Percentiles rank a stretch among this genome's conserved stretches.
These are phyloP conservation scores for Datura wrightii DNA, from an alignment of 257 asterid genomes.

Conservation along the genomic window DNA sequence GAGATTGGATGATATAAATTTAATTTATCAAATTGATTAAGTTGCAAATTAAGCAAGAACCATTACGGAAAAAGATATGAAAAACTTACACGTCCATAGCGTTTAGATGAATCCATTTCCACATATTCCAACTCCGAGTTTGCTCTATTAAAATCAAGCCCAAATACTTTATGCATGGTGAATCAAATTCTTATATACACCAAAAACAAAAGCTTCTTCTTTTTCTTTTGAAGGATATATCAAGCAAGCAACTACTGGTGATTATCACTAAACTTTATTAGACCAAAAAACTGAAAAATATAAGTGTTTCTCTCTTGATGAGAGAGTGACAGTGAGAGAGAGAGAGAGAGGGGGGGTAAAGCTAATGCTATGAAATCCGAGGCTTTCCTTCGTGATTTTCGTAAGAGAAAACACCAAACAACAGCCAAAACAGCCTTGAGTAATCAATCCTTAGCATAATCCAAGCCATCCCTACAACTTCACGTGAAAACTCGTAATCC, in stretches of 20 bases:
- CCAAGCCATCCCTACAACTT: slow-evolving; percentile 66
- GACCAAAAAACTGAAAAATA: neutral
- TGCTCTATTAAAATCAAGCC: slow-evolving; percentile 44
- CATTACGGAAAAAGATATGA: neutral
- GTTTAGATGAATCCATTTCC: slow-evolving; percentile 76
- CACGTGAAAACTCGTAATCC: slow-evolving; percentile 51
- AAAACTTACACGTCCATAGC: slow-evolving; percentile 84
- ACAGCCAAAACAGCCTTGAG: slow-evolving; percentile 77
- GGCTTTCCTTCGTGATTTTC: slow-evolving; percentile 88
- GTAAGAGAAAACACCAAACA: slow-evolving; percentile 72
- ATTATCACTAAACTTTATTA: slow-evolving; percentile 12
- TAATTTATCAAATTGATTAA: neutral
- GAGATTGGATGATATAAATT: neutral
- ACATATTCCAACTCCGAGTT: slow-evolving; percentile 51
- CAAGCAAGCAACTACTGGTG: neutral
- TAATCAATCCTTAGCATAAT: slow-evolving; percentile 79
- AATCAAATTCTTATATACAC: neutral
- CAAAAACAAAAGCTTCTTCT: neutral
- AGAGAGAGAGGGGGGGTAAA: neutral
- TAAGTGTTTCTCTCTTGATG: neutral
- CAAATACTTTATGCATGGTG: slow-evolving; percentile 55
- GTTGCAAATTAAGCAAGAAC: neutral
- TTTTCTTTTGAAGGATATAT: slow-evolving; percentile 6
- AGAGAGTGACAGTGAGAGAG: slow-evolving; percentile 2
- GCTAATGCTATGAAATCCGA: slow-evolving; percentile 63